Percentiles rank a stretch among this genome's conserved stretches.
These are phyloP conservation scores for Gossypium thurberi DNA, from an alignment of 345 rosid genomes.

Conservation along the genomic window DNA sequence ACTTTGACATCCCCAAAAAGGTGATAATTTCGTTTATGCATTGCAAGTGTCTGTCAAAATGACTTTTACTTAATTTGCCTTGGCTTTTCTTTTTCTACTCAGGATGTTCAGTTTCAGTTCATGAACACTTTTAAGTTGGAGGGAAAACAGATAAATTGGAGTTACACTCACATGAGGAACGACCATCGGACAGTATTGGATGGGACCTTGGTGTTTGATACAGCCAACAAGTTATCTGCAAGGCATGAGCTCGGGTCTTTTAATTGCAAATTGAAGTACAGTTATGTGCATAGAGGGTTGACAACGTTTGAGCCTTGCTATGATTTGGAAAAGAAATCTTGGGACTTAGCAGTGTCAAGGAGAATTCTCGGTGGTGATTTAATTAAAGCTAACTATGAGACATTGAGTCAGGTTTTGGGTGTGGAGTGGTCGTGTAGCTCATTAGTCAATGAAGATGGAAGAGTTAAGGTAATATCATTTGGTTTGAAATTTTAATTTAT, in stretches of 20 bases:
- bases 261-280: slow-evolving; percentile 27
- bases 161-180: slow-evolving; percentile 19
- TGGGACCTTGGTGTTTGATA: slow-evolving; percentile 23
- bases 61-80: neutral
- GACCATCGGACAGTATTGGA: slow-evolving; percentile 26
- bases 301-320: slow-evolving; percentile 27
- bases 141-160: slow-evolving; percentile 29
- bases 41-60: neutral
- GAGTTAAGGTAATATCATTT: slow-evolving; percentile 23
- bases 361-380: slow-evolving; percentile 26
- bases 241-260: slow-evolving; percentile 20
- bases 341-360: slow-evolving; percentile 31
- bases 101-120: slow-evolving; percentile 36
- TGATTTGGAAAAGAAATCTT: slow-evolving; percentile 29
- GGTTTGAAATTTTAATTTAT: neutral
- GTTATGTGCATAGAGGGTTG: slow-evolving; percentile 21
- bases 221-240: slow-evolving; percentile 25
- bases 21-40: neutral
- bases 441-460: slow-evolving; percentile 17
- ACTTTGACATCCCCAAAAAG: slow-evolving; percentile 12
- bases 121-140: slow-evolving; percentile 24
- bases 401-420: slow-evolving; percentile 19
- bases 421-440: slow-evolving; percentile 28
- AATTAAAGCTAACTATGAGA: slow-evolving; percentile 26
- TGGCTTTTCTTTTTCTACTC: neutral